Evolutionary conservation across 1,139 yeast species (phyloP), one percentile per base, ranked within the genome.

Genomic region (Komagataea norvegica): DNA sequence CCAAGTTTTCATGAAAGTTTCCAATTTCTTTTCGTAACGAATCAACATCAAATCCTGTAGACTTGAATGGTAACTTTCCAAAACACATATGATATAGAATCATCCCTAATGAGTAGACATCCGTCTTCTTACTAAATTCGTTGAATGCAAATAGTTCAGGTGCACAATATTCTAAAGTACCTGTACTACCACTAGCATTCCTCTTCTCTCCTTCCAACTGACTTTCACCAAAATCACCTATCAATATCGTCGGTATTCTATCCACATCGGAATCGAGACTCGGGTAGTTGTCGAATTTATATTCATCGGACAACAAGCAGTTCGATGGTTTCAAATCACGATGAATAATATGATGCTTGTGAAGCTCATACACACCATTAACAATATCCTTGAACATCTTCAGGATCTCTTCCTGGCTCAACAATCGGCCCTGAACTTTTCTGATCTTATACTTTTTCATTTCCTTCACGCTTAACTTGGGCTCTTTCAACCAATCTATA

Each of bases 211-310:
- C 87, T 33, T 80, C 79, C 47, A 83, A 67, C 47, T 84, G 86
- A 5, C 94, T 86, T 57, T 88, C 96, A 2, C 96, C 96, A 57
- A 88, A 83, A 61, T 88, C 96, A 26, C 94, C 81, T 9, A 88
- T 91, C 15, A 86, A 67, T 1, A 85, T 74, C 17, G 72, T 73
- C 0, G 95, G 95, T 6, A 81, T 61, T 2, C 57, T 60, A 1
- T 49, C 49, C 15, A 46, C 13, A 31, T 48, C 43, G 3, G 44
- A 36, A 2, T 25, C 43, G 4, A 24, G 23, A 17, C 35, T 38
- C 14, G 37, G 36, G 17, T 42, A 51, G 6, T 41, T 64, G 68
- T 21, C 55, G 54, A 2, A 37, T 23, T 29, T 25, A 21, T 33
- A 36, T 3, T 11, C 16, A 3, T 61, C 55, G 25, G 79, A 70